Evolutionary conservation across 2,329 filamentous ascomycete genomes (phyloP).

Genomic region (Phialemoniopsis sp.): DNA sequence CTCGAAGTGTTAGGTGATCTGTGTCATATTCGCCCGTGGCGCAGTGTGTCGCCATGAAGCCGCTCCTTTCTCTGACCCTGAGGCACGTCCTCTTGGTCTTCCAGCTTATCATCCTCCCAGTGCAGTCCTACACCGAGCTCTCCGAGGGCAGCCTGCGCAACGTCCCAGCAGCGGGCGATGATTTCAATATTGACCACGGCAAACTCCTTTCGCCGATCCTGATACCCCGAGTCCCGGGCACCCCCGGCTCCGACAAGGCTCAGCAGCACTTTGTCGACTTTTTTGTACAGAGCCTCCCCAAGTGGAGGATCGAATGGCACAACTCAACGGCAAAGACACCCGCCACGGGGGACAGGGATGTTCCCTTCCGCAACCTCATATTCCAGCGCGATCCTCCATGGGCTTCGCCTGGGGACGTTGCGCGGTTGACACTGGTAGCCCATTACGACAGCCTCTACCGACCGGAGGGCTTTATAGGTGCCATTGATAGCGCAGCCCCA

Average conservation of each 20-base stretch:
- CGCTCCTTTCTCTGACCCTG: constrained; percentile 1
- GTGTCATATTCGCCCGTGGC: no score
- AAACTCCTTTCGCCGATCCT: constrained; percentile 81
- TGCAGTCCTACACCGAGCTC: constrained; percentile 45
- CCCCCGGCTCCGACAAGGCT: constrained; percentile 66
- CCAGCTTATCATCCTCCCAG: constrained; percentile 13
- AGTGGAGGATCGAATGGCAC: constrained; percentile 79
- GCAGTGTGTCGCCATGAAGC: no score
- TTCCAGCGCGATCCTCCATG: constrained; percentile 86
- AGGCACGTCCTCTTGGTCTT: constrained; percentile 11
- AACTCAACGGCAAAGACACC: constrained; percentile 88
- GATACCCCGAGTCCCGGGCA: constrained; percentile 83
- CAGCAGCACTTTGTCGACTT: constrained; percentile 82
- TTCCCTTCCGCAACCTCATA: constrained; percentile 86
- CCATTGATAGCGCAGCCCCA: constrained; percentile 88
- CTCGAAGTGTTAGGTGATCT: no score
- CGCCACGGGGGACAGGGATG: constrained; percentile 60
- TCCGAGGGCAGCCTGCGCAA: constrained; percentile 70
- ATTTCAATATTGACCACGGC: constrained; percentile 76
- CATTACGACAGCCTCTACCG: constrained; percentile 86
- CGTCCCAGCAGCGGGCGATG: constrained; percentile 67
- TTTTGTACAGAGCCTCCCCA: constrained; percentile 69
- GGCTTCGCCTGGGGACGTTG: constrained; percentile 68
- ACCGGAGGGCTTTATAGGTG: constrained; percentile 86
- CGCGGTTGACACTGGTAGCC: constrained; percentile 79